Evolutionary conservation across 345 rosid genomes (phyloP).

Genomic region (Brassica cretica): DNA sequence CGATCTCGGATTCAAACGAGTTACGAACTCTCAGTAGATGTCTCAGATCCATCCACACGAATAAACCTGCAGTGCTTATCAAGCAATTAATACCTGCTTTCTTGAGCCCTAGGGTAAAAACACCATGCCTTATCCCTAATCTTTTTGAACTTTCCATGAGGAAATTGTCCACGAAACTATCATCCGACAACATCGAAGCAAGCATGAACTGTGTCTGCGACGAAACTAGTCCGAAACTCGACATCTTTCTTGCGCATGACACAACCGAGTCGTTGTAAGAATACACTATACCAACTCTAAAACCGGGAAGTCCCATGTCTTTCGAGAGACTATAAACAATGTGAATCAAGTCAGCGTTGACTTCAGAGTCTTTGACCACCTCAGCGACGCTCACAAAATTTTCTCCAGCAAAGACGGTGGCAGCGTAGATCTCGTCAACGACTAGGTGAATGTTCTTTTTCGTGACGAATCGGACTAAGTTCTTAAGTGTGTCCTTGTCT

Average conservation of each 20-base stretch:
- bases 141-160: slow-evolving; percentile 57
- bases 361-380: slow-evolving; percentile 46
- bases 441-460: slow-evolving; percentile 69
- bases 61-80: slow-evolving; percentile 64
- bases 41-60: slow-evolving; percentile 80
- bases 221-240: slow-evolving; percentile 84
- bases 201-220: slow-evolving; percentile 70
- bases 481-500: slow-evolving; percentile 49
- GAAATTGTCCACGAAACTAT: slow-evolving; percentile 52
- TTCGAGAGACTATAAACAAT: slow-evolving; percentile 81
- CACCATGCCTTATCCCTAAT: slow-evolving; percentile 46
- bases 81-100: slow-evolving; percentile 56
- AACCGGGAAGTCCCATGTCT: slow-evolving; percentile 91
- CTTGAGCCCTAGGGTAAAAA: slow-evolving; percentile 52
- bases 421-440: slow-evolving; percentile 79
- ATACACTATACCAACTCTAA: slow-evolving; percentile 76
- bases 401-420: slow-evolving; percentile 58
- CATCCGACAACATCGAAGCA: slow-evolving; percentile 72
- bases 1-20: slow-evolving; percentile 54
- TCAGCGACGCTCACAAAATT: slow-evolving; percentile 67
- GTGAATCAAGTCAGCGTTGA: slow-evolving; percentile 65
- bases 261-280: slow-evolving; percentile 72
- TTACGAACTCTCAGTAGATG: slow-evolving; percentile 49
- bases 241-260: slow-evolving; percentile 69
- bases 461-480: slow-evolving; percentile 54